These are phyloP conservation scores for Ceratocystis smalleyi DNA, from an alignment of 2,329 filamentous ascomycete genomes.

Conservation along the genomic window DNA sequence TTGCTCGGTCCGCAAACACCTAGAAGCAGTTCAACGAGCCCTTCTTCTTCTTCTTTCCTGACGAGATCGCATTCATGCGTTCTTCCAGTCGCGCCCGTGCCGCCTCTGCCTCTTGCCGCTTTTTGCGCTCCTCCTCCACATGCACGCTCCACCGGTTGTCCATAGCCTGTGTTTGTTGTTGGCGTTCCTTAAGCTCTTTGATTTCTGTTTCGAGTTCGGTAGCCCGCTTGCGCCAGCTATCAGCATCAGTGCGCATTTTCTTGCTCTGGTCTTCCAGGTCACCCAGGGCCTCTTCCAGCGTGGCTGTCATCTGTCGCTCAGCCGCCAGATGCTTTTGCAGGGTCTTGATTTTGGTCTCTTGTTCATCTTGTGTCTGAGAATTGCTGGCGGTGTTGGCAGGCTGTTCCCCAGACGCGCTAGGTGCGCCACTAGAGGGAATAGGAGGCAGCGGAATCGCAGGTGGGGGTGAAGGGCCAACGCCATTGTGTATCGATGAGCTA, in stretches of 20 bases:
- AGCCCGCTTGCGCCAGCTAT: slow-evolving; percentile 80
- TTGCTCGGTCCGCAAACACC: slow-evolving; percentile 20
- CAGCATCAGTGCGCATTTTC: slow-evolving; percentile 79
- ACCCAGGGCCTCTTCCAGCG: slow-evolving; percentile 85
- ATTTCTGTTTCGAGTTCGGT: slow-evolving; percentile 57
- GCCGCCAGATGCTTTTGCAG: slow-evolving; percentile 95
- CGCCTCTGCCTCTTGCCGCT: slow-evolving; percentile 76
- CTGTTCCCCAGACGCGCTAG: background rate
- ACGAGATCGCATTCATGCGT: slow-evolving; percentile 79
- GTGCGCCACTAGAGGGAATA: slow-evolving; percentile 45
- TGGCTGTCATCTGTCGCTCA: slow-evolving; percentile 90
- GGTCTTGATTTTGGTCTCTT: slow-evolving; percentile 83
- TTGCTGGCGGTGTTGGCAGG: slow-evolving; percentile 33
- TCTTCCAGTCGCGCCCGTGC: slow-evolving; percentile 82
- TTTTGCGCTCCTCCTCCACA: slow-evolving; percentile 91
- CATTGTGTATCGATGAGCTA: slow-evolving; percentile 62
- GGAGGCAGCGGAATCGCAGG: slow-evolving; percentile 93
- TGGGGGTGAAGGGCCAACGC: slow-evolving; percentile 79
- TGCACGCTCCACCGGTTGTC: slow-evolving; percentile 59
- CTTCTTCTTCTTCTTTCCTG: slow-evolving; percentile 91
- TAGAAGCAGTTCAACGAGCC: slow-evolving; percentile 95
- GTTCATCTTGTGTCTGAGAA: slow-evolving; percentile 76
- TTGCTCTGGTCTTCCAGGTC: slow-evolving; percentile 86
- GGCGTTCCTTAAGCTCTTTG: slow-evolving; percentile 44
- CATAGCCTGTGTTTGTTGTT: slow-evolving; percentile 30